Evolutionary conservation across 495 filamentous ascomycete genomes (phyloP).

Genomic region (Penicillium chermesinum): DNA sequence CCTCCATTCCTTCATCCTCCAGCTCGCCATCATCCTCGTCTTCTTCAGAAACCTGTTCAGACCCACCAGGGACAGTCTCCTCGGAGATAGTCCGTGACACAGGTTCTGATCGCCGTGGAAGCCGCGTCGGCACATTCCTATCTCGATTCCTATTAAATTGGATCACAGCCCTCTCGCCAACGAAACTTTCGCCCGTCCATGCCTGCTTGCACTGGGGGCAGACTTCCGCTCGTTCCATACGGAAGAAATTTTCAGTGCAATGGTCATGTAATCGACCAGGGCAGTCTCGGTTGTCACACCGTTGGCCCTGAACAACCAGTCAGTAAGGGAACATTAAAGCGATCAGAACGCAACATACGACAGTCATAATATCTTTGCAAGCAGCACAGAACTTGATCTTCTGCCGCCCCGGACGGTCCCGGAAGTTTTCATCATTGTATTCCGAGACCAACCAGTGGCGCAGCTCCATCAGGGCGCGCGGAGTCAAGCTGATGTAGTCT

Average conservation of each 20-base stretch:
- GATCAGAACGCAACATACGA: slow-evolving; percentile 40
- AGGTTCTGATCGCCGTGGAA: not conserved
- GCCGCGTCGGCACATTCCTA: not conserved
- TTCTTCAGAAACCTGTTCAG: not conserved
- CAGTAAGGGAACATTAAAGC: not conserved
- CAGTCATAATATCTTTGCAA: slow-evolving; percentile 85
- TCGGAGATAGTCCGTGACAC: not conserved
- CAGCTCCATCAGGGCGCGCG: slow-evolving; percentile 80
- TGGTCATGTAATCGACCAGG: slow-evolving; percentile 67
- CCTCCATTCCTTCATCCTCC: not conserved
- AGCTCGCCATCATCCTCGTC: not conserved
- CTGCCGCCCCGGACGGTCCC: not conserved
- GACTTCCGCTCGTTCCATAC: slow-evolving; percentile 52
- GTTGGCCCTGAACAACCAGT: slow-evolving; percentile 57
- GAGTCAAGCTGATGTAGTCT: slow-evolving; percentile 68
- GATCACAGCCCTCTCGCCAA: slow-evolving; percentile 70
- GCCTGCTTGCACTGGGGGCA: slow-evolving; percentile 69
- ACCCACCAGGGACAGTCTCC: not conserved
- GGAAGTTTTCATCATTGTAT: slow-evolving; percentile 78
- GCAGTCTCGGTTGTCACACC: slow-evolving; percentile 68
- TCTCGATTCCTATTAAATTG: not conserved
- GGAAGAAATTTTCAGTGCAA: slow-evolving; percentile 69
- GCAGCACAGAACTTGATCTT: slow-evolving; percentile 79
- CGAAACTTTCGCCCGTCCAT: slow-evolving; percentile 72
- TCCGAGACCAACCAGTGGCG: slow-evolving; percentile 72